Conservation (phyloP, 176 grass and related monocot genomes). For the Stipa capillata region DNA sequence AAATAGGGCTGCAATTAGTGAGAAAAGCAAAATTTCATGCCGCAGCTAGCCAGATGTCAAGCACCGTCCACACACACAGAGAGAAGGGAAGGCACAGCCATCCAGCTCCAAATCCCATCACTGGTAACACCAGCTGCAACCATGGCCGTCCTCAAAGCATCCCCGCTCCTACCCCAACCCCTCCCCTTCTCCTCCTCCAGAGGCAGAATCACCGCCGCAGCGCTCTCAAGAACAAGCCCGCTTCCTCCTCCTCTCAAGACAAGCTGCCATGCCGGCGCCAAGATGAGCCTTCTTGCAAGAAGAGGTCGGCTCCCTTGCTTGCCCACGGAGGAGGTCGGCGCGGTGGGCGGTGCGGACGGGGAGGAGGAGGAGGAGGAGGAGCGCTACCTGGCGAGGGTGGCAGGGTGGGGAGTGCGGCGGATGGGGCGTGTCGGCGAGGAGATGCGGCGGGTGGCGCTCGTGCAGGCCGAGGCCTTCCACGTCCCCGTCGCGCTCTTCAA, state of each 20-base stretch:
- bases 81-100: too few relatives aligned
- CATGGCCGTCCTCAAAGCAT: conserved; percentile 25
- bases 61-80: too few relatives aligned
- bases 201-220: not conserved
- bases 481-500: conserved; percentile 62
- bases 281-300: not conserved
- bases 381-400: conserved; percentile 45
- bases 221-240: not conserved
- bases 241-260: not conserved
- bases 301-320: conserved; percentile 6
- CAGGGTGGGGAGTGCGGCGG: conserved; percentile 63
- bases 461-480: conserved; percentile 93
- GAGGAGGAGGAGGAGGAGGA: not conserved
- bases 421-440: conserved; percentile 67
- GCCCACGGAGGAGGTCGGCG: conserved; percentile 21
- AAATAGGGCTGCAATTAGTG: too few relatives aligned
- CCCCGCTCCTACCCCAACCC: not conserved
- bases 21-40: too few relatives aligned
- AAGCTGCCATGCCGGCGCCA: not conserved
- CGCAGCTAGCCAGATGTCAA: too few relatives aligned
- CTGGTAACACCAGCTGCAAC: not conserved
- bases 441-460: conserved; percentile 64
- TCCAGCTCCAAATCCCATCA: not conserved
- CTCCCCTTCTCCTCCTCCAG: not conserved
- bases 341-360: not conserved